Evolutionary conservation across 805 yeast genomes (phyloP), one percentile per base, ranked within the genome.

Genomic region (Yamadazyma philogaea): DNA sequence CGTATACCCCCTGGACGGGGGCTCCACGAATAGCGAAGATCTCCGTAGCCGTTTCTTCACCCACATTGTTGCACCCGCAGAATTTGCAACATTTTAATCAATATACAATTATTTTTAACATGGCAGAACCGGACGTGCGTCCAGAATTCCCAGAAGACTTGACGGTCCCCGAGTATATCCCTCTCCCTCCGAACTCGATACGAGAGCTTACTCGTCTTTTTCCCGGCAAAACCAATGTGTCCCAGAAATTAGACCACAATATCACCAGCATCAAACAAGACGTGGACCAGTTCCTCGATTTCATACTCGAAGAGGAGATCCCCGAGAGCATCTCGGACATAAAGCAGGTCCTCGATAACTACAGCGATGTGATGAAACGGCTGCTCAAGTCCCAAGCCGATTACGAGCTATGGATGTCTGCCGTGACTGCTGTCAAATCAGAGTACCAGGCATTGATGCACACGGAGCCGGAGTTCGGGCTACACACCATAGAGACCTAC

Each of bases 221-320:
- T 7, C 39, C 48, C 33, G 27, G 21, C 19, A 34, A 39, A 10
- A 39, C 44, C 40, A 8, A 45, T 45, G 26, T 42, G 40, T 3
- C 7, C 14, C 10, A n/a, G 18, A 47, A 28, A 11, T 45, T 39
- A 14, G 57, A 43, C 8, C 51, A 49, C 6, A 45, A 31, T 3
- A 46, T 47, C 44, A 50, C 46, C 17, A 44, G 43, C 7, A 52
- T 55, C 21, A 53, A 41, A 28, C 48, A 49, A 7, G 47, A 44
- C 14, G 42, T 43, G 3, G 42, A 49, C 11, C 22, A 22, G 8
- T 49, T 37, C 14, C 14, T 49, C 14, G 37, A 47, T 6, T 47
- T 47, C 30, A 30, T 45, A 8, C 17, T 45, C 4, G 32, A 41
- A 17, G 49, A 49, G 15, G 34, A 38, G 31, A 31, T 31, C 11